phyloP scores from a whole-genome alignment of 208 protist species.

The Trypanosoma cruzi region DNA sequence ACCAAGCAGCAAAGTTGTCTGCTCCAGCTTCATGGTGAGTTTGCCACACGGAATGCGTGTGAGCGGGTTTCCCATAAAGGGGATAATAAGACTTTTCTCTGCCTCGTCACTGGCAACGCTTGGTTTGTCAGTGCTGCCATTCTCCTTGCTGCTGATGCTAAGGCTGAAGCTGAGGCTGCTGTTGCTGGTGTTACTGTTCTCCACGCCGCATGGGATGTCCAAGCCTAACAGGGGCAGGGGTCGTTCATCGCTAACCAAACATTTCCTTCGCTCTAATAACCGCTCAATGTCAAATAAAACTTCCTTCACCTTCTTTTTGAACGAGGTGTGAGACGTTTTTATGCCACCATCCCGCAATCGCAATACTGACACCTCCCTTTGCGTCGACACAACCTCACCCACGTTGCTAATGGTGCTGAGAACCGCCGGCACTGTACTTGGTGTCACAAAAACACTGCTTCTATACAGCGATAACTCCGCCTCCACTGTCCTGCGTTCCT shows the following conservation, averaged over 20 bases:
- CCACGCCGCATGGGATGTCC: too few relatives aligned
- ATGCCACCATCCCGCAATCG: constrained; percentile 11
- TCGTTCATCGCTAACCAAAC: background rate
- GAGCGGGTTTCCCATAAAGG: constrained; percentile 73
- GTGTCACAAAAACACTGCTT: constrained; percentile 69
- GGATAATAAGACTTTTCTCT: constrained; percentile 5
- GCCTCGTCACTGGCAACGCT: background rate
- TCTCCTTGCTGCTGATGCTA: too few relatives aligned
- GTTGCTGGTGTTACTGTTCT: background rate
- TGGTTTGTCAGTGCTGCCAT: background rate
- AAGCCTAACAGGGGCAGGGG: background rate
- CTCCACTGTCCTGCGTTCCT: constrained; percentile 50
- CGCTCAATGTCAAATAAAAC: background rate
- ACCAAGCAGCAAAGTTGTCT: constrained; percentile 69
- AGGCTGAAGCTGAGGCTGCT: constrained; percentile 2
- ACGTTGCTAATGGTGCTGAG: constrained; percentile 56
- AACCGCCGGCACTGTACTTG: constrained; percentile 73
- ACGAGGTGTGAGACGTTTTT: background rate
- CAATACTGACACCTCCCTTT: constrained; percentile 34
- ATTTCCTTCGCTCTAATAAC: background rate
- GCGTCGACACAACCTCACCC: constrained; percentile 56
- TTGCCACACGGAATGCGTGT: constrained; percentile 71
- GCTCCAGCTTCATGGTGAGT: constrained; percentile 49
- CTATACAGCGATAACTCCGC: constrained; percentile 43
- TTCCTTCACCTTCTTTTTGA: background rate